Evolutionary conservation across 495 filamentous ascomycete species (phyloP).

Genomic region (Tuber indicum): DNA sequence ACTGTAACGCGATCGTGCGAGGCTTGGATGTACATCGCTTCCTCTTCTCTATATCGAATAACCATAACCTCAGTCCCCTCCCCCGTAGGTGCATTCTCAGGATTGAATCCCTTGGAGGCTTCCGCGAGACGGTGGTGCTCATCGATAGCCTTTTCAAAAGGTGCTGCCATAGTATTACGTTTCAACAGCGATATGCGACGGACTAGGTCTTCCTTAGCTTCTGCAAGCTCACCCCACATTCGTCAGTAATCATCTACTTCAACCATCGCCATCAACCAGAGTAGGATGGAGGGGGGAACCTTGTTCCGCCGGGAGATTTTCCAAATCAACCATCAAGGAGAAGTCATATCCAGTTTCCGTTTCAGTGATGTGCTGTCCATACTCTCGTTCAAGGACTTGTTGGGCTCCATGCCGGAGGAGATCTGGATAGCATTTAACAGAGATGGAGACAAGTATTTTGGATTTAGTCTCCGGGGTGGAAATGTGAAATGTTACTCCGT

Average conservation of each 20-base stretch:
- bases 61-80: constrained; percentile 92
- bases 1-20: constrained; percentile 94
- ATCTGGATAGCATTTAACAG: constrained; percentile 89
- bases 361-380: constrained; percentile 79
- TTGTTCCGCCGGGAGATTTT: constrained; percentile 71
- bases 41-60: constrained; percentile 95
- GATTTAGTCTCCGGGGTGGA: constrained; percentile 90
- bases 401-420: constrained; percentile 87
- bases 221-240: constrained; percentile 43
- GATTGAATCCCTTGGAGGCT: constrained; percentile 80
- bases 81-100: constrained; percentile 84
- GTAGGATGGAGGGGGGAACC: constrained; percentile 44
- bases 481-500: constrained; percentile 94
- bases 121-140: constrained; percentile 79
- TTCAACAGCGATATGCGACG: constrained; percentile 80
- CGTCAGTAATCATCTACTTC: not conserved
- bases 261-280: not conserved
- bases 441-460: constrained; percentile 85
- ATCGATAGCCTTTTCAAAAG: constrained; percentile 92
- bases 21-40: constrained; percentile 99
- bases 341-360: constrained; percentile 93
- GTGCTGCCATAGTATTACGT: constrained; percentile 96
- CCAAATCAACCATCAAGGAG: constrained; percentile 79
- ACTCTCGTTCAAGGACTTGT: constrained; percentile 84
- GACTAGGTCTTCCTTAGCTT: constrained; percentile 75